Base-by-base conservation (phyloP, 2,329 filamentous ascomycete species). In the Venturiaceae sp. region DNA sequence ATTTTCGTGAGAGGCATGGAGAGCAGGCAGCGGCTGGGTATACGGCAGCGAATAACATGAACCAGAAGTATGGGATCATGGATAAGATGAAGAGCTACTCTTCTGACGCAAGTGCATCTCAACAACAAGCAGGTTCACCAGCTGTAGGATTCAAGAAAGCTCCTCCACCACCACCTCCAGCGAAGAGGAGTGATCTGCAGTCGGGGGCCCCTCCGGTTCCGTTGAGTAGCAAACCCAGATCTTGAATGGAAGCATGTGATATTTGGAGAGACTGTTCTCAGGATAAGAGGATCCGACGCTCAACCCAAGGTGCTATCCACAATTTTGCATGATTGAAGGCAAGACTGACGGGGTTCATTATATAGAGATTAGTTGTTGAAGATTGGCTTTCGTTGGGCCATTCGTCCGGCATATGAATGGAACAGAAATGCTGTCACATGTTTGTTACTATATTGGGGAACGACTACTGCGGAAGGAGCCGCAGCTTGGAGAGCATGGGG, bases 1-100 rank as follows among this genome's bases (percentile, higher is more conserved):
- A 86, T 66, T 88, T 90, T 69, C 83, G 84, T 14, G 82, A 88
- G 67, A 75, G 85, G 30, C 85, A 90, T 64, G 82, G 85, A 3
- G 85, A 86, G 19, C 83, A 88, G 67, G 81, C 88, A 5, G 79
- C 81, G 1, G 73, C 80, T 5, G 85, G 85, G 0, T 76, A 79
- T 64, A 75, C 77, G 65, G 78, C 76, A 21, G 83, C 84, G 3
- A 81, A 79, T 61, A 75, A 72, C 1, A 64, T 85, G 58, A 82
- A 84, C 58, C 79, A 85, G 66, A 85, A 83, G 66, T 86, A 86
- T 63, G 81, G 81, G 3, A 72, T 84, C 55, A 69, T 73, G 5
- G 72, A 77, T 30, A 53, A 53, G 52, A 30, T 36, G 21, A 16
- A 75, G 73, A 32, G 69, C 81, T 53, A 79, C 19, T 34, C 32